phyloP scores from a whole-genome alignment of 2,329 filamentous ascomycete species.

The Hirsutella rhossiliensis region DNA sequence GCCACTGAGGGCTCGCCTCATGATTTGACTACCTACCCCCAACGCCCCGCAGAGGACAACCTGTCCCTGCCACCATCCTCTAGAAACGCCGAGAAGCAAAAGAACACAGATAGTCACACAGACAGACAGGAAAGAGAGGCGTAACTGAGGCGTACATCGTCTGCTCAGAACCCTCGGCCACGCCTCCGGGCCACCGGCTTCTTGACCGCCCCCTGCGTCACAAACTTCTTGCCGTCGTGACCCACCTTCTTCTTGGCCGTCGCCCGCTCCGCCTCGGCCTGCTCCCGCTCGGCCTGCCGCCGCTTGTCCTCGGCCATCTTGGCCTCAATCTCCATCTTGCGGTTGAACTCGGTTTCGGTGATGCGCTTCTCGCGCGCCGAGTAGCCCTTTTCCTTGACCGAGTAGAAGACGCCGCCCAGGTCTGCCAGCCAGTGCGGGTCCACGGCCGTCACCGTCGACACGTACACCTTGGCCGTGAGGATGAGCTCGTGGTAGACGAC shows the following conservation, averaged over 20 bases:
- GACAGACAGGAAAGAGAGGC: neutral
- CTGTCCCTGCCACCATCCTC: neutral
- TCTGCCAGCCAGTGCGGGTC: constrained; percentile 97
- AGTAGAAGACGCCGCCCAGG: constrained; percentile 93
- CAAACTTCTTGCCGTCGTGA: constrained; percentile 39
- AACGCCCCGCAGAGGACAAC: no score
- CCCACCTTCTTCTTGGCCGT: constrained; percentile 21
- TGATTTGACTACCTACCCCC: no score
- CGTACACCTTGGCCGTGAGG: constrained; percentile 93
- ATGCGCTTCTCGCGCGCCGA: constrained; percentile 75
- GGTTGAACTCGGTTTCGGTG: constrained; percentile 84
- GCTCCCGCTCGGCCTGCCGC: constrained; percentile 45
- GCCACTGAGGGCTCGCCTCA: constrained; percentile 15
- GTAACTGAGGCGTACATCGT: neutral
- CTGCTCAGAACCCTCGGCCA: constrained; percentile 36
- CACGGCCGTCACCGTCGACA: constrained; percentile 91
- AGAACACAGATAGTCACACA: no score
- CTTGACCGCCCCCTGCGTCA: constrained; percentile 49
- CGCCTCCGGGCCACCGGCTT: constrained; percentile 46
- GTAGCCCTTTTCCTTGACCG: constrained; percentile 94
- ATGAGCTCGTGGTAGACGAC: constrained; percentile 98
- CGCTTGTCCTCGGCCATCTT: constrained; percentile 83
- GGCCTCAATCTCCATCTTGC: constrained; percentile 83
- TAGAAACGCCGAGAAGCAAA: neutral
- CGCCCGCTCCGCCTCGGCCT: constrained; percentile 34